A percentile compares a stretch with the other conserved stretches of the same genome.
Conservation (phyloP, 2,329 filamentous ascomycete species). For the Cladosporium cucumerinum region DNA sequence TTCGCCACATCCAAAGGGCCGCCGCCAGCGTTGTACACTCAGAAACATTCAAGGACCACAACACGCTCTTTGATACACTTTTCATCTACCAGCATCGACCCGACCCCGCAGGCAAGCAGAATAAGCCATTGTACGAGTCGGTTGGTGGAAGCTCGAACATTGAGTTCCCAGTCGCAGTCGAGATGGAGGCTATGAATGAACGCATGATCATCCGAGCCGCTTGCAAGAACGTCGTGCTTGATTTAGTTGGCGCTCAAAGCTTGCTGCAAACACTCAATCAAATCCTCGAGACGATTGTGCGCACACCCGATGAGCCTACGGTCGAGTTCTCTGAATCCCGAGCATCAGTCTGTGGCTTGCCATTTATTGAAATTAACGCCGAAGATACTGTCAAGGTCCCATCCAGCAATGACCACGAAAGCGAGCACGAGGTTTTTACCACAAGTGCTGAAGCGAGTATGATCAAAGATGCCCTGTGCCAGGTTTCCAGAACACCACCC, state of each 20-base stretch:
- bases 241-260: slow-evolving; percentile 42
- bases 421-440: neutral
- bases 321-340: slow-evolving; percentile 52
- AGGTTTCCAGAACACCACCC: slow-evolving; percentile 59
- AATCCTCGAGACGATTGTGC: slow-evolving; percentile 57
- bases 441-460: neutral
- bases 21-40: slow-evolving; percentile 36
- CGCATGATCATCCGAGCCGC: slow-evolving; percentile 68
- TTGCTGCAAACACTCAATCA: slow-evolving; percentile 60
- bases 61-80: slow-evolving; percentile 59
- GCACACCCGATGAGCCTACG: slow-evolving; percentile 47
- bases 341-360: slow-evolving; percentile 65
- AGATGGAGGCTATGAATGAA: slow-evolving; percentile 64
- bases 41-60: neutral
- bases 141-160: slow-evolving; percentile 63
- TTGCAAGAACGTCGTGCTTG: slow-evolving; percentile 58
- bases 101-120: slow-evolving; percentile 28
- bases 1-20: slow-evolving; percentile 61
- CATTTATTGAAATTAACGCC: slow-evolving; percentile 37
- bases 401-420: slow-evolving; percentile 1
- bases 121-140: slow-evolving; percentile 56
- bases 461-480: slow-evolving; percentile 39
- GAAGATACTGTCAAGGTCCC: neutral
- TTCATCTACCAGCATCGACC: slow-evolving; percentile 63
- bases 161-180: slow-evolving; percentile 78